phyloP scores from a whole-genome alignment of 805 yeast species.

The Ogataea degrootiae region DNA sequence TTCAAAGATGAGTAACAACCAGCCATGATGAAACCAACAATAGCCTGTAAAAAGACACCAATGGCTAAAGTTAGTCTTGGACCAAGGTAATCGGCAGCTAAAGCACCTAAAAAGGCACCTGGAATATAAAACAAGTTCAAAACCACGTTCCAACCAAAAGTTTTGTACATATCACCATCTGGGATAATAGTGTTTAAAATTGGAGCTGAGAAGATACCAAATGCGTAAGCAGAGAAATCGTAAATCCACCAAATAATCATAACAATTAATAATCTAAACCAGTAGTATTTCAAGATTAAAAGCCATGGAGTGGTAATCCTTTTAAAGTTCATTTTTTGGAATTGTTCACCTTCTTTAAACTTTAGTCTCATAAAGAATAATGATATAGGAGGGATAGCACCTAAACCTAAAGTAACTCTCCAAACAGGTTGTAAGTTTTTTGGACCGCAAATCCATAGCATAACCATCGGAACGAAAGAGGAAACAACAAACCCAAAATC shows the following conservation, averaged over 20 bases:
- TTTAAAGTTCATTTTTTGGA: slow-evolving; percentile 66
- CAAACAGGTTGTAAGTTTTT: slow-evolving; percentile 76
- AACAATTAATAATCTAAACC: slow-evolving; percentile 71
- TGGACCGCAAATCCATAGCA: slow-evolving; percentile 75
- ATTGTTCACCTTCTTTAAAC: slow-evolving; percentile 70
- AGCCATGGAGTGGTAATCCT: slow-evolving; percentile 60
- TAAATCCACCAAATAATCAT: slow-evolving; percentile 86
- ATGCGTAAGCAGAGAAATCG: slow-evolving; percentile 84
- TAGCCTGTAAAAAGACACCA: slow-evolving; percentile 72
- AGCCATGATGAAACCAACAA: slow-evolving; percentile 81
- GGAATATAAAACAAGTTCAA: slow-evolving; percentile 85
- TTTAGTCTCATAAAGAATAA: slow-evolving; percentile 73
- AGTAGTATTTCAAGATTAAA: slow-evolving; percentile 70
- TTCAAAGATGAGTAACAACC: slow-evolving; percentile 54
- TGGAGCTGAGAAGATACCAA: slow-evolving; percentile 75
- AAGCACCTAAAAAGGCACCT: slow-evolving; percentile 86
- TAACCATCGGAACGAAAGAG: slow-evolving; percentile 80
- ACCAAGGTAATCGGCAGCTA: slow-evolving; percentile 81
- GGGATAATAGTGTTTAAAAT: slow-evolving; percentile 59
- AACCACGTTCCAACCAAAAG: slow-evolving; percentile 91
- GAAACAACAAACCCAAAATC: slow-evolving; percentile 82
- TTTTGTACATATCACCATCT: slow-evolving; percentile 57
- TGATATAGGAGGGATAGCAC: slow-evolving; percentile 81
- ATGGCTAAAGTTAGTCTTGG: slow-evolving; percentile 71
- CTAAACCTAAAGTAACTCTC: slow-evolving; percentile 87